phyloP scores from a whole-genome alignment of 2,329 filamentous ascomycete genomes.

The Rasamsonia emersonii region DNA sequence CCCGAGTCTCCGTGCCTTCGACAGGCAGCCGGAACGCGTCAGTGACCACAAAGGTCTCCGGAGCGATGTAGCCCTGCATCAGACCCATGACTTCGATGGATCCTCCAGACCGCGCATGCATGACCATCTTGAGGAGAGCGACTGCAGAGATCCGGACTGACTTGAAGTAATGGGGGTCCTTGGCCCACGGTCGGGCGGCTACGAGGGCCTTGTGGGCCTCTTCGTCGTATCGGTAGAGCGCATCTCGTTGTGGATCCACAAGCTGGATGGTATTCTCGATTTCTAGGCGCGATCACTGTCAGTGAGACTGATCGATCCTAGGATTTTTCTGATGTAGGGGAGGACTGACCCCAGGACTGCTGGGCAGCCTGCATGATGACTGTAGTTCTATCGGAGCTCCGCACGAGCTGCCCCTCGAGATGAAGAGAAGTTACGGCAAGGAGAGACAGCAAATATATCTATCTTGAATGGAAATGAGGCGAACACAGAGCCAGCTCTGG shows the following conservation, averaged over 20 bases:
- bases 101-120: conserved; percentile 94
- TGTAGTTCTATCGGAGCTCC: conserved; percentile 3
- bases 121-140: conserved; percentile 96
- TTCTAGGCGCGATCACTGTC: conserved; percentile 48
- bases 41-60: conserved; percentile 78
- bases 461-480: too few relatives aligned
- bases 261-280: conserved; percentile 78
- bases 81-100: conserved; percentile 92
- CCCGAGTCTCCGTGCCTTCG: conserved; percentile 95
- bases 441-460: too few relatives aligned
- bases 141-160: conserved; percentile 87
- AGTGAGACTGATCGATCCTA: conserved; percentile 7
- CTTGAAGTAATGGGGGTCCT: conserved; percentile 81
- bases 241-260: conserved; percentile 78
- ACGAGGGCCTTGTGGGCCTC: conserved; percentile 59
- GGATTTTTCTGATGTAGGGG: conserved; percentile 1
- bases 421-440: too few relatives aligned
- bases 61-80: conserved; percentile 90
- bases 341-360: conserved; percentile 51
- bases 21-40: conserved; percentile 91
- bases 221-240: conserved; percentile 76
- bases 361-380: conserved; percentile 47
- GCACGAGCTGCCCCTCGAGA: not conserved
- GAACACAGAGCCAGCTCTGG: too few relatives aligned
- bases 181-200: conserved; percentile 62